These are phyloP conservation scores for Peronospora farinosa DNA, from an alignment of 352 stramenopile species.

Conservation along the genomic window DNA sequence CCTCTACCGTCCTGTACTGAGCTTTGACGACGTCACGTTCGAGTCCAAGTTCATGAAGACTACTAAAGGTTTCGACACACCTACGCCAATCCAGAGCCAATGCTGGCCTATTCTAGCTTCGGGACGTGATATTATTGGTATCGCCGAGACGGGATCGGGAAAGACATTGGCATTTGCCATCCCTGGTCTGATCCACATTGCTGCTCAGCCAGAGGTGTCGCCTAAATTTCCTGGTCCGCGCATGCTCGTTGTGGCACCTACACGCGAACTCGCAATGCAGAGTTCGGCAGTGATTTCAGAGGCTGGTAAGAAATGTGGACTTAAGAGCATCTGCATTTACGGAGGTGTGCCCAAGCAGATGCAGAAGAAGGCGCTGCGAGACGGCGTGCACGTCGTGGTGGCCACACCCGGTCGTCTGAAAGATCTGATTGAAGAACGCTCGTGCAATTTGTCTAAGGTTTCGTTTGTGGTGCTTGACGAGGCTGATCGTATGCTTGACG, in stretches of 20 bases:
- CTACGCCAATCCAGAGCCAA: conserved; percentile 97
- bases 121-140: conserved; percentile 86
- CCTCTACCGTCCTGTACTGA: conserved; percentile 81
- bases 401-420: conserved; percentile 94
- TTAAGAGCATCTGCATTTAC: conserved; percentile 91
- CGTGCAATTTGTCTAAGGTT: conserved; percentile 82
- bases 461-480: conserved; percentile 95
- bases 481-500: conserved; percentile 91
- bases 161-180: conserved; percentile 97
- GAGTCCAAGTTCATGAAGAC: conserved; percentile 84
- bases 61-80: conserved; percentile 85
- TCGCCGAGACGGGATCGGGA: conserved; percentile 91
- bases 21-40: conserved; percentile 67
- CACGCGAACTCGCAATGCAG: conserved; percentile 92
- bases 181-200: conserved; percentile 87
- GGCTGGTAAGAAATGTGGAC: conserved; percentile 80
- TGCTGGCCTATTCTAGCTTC: conserved; percentile 91
- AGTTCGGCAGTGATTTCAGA: conserved; percentile 88
- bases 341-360: conserved; percentile 92
- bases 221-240: conserved; percentile 59
- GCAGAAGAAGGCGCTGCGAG: conserved; percentile 87
- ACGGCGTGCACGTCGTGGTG: conserved; percentile 90
- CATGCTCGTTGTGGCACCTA: conserved; percentile 92
- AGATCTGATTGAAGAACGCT: conserved; percentile 81
- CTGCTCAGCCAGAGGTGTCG: conserved; percentile 49